Evolutionary conservation across 1,284 basidiomycete species (phyloP).

Genomic region (Polyporus tsugae): DNA sequence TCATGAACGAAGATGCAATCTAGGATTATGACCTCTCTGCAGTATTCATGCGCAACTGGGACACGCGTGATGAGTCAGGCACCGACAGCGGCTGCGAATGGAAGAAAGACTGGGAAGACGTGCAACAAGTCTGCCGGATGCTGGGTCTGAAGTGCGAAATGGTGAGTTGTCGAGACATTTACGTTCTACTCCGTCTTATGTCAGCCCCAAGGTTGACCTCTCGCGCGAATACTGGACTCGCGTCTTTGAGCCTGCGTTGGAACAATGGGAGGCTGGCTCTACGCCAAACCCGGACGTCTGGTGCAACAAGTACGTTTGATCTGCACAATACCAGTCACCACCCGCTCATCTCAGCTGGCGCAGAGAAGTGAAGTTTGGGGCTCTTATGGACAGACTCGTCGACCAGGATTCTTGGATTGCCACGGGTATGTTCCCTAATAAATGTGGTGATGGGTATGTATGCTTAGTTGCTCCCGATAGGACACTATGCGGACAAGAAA

Average conservation of each 20-base stretch:
- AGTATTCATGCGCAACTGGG: conserved; percentile 98
- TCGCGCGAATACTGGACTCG: conserved; percentile 88
- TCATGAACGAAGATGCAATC: not conserved
- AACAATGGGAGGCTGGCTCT: conserved; percentile 76
- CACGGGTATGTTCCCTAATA: conserved; percentile 62
- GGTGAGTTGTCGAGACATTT: conserved; percentile 51
- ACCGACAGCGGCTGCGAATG: conserved; percentile 88
- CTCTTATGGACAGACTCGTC: conserved; percentile 74
- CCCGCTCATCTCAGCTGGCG: not conserved
- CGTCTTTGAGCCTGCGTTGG: conserved; percentile 87
- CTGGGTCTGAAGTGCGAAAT: conserved; percentile 73
- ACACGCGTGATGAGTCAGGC: conserved; percentile 74
- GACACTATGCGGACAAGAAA: conserved; percentile 88
- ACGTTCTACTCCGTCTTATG: not conserved
- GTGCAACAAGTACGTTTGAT: conserved; percentile 79
- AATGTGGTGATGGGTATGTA: not conserved
- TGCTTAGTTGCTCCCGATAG: conserved; percentile 45
- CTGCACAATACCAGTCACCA: not conserved
- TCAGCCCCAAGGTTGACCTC: conserved; percentile 72
- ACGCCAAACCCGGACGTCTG: conserved; percentile 96
- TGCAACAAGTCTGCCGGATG: conserved; percentile 78
- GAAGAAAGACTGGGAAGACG: conserved; percentile 96
- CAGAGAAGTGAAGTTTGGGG: conserved; percentile 95
- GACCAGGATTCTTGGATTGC: conserved; percentile 69
- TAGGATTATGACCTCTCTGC: conserved; percentile 86